Conservation (phyloP, 2,329 filamentous ascomycete species). For the Sclerotiophoma versabilis region DNA sequence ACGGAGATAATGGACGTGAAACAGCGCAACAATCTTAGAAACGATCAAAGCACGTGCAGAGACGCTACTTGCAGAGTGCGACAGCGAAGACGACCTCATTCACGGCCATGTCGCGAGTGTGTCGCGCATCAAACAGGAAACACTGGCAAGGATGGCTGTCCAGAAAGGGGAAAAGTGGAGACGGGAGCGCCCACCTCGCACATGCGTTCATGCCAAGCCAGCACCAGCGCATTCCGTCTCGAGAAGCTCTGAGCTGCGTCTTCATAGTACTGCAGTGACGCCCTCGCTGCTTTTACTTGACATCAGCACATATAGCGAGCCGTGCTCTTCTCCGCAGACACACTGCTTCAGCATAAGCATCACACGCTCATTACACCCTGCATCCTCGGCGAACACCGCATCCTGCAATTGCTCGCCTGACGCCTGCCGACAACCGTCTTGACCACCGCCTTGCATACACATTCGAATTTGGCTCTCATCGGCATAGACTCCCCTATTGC, state of each 20-base stretch:
- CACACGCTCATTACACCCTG: conserved; percentile 5
- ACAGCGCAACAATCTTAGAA: too few relatives aligned
- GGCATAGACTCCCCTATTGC: not conserved
- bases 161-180: conserved; percentile 14
- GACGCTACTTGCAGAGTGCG: not conserved
- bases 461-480: not conserved
- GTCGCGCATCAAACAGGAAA: not conserved
- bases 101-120: conserved; percentile 8
- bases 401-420: conserved; percentile 17
- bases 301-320: not conserved
- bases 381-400: conserved; percentile 8
- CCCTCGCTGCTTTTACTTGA: not conserved
- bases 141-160: not conserved
- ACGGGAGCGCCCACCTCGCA: conserved; percentile 10
- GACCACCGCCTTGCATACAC: conserved; percentile 18
- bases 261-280: not conserved
- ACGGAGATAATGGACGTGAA: too few relatives aligned
- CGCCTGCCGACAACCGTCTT: conserved; percentile 3
- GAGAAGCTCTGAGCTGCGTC: not conserved
- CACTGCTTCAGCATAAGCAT: not conserved
- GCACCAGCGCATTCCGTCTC: conserved; percentile 11
- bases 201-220: conserved; percentile 19
- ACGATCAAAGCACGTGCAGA: too few relatives aligned
- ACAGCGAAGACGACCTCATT: not conserved
- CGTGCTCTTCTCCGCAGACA: not conserved